phyloP scores from a whole-genome alignment of 495 filamentous ascomycete species.

The Tuber brumale region DNA sequence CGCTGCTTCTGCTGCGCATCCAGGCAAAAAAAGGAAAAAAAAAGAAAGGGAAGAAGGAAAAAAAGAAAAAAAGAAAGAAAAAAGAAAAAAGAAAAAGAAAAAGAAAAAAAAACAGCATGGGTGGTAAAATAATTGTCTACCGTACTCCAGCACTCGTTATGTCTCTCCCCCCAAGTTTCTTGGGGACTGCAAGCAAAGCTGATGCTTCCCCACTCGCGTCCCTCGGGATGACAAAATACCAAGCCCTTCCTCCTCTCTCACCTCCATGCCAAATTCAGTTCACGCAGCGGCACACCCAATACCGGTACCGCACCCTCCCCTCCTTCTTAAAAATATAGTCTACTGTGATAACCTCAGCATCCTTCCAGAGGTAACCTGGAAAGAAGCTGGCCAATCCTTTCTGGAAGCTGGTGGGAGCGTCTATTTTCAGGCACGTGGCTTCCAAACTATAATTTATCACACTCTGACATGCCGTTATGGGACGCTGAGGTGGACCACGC shows the following conservation, averaged over 20 bases:
- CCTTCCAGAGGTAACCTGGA: neutral
- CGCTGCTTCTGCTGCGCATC: neutral
- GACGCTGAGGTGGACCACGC: neutral
- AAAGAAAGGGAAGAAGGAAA: neutral
- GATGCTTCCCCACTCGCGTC: neutral
- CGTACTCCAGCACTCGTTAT: neutral
- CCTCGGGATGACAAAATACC: too few species aligned
- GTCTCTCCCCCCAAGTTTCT: neutral
- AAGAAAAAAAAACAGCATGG: neutral
- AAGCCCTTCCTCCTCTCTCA: neutral
- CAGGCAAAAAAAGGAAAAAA: neutral
- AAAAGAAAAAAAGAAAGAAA: neutral
- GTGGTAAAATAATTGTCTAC: neutral
- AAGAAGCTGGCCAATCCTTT: neutral
- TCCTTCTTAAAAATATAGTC: neutral
- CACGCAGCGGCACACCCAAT: neutral
- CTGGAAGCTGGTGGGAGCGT: neutral
- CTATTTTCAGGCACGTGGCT: constrained; percentile 4
- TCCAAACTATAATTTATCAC: neutral
- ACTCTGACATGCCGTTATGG: neutral
- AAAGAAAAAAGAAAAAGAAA: neutral
- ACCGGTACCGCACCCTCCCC: neutral
- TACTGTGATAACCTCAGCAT: neutral
- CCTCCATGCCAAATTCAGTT: neutral
- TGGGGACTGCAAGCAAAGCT: neutral